Conservation (phyloP, 148 eudicot genomes). For the Camellia granthamiana region DNA sequence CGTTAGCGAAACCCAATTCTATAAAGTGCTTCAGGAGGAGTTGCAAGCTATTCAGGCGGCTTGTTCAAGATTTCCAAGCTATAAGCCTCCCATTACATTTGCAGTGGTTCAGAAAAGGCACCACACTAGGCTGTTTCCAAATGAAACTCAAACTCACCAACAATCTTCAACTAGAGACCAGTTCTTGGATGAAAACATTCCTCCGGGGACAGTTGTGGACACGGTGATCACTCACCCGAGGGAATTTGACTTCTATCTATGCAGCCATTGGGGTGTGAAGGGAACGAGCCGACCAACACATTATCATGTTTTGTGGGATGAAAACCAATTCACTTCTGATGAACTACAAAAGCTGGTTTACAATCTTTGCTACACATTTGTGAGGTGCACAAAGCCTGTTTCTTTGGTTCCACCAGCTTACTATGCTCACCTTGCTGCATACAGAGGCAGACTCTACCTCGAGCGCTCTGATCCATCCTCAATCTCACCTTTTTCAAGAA, state of each 20-base stretch:
- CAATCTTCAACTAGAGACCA: constrained; percentile 26
- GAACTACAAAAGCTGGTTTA: constrained; percentile 83
- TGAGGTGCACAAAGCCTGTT: constrained; percentile 89
- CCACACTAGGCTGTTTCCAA: constrained; percentile 76
- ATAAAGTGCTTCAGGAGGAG: constrained; percentile 75
- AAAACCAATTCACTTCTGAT: constrained; percentile 75
- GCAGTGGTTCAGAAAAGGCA: constrained; percentile 90
- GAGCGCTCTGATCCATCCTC: constrained; percentile 45
- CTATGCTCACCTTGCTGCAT: constrained; percentile 94
- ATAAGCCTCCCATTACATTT: constrained; percentile 75
- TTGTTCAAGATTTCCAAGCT: constrained; percentile 50
- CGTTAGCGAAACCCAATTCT: constrained; percentile 90
- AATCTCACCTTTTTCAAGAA: constrained; percentile 16
- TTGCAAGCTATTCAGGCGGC: constrained; percentile 55
- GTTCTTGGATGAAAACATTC: constrained; percentile 54
- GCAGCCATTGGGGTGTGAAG: constrained; percentile 91
- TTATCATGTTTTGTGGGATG: constrained; percentile 88
- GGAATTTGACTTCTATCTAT: constrained; percentile 84
- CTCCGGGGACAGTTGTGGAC: constrained; percentile 93
- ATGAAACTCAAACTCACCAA: constrained; percentile 30
- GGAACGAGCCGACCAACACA: constrained; percentile 91
- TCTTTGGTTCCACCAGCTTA: constrained; percentile 94
- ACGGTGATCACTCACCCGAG: constrained; percentile 77
- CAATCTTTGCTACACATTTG: constrained; percentile 81
- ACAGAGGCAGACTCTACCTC: constrained; percentile 79